These are phyloP conservation scores for Erigeron philadelphicus DNA, from an alignment of 140 eudicot genomes.

Conservation along the genomic window DNA sequence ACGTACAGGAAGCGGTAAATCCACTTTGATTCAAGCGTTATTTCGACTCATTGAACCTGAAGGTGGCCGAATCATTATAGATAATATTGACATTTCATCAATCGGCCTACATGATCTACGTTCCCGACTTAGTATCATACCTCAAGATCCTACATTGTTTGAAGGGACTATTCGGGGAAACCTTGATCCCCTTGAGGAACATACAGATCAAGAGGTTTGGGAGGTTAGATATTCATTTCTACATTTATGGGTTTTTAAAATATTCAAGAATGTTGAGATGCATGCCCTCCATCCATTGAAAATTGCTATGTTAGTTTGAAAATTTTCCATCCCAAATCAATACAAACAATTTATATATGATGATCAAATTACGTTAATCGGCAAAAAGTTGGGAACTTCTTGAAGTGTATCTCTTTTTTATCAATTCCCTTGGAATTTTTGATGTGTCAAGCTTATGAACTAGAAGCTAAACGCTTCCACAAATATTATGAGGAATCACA, in stretches of 20 bases:
- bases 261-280: constrained; percentile 13
- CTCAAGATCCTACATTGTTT: constrained; percentile 87
- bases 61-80: constrained; percentile 70
- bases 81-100: constrained; percentile 67
- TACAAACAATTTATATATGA: not conserved
- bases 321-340: not conserved
- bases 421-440: not conserved
- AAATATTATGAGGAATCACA: not conserved
- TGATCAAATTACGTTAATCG: not conserved
- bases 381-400: not conserved
- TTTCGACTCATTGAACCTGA: constrained; percentile 85
- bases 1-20: constrained; percentile 97
- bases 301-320: constrained; percentile 9
- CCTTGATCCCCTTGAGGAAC: constrained; percentile 86
- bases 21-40: constrained; percentile 79
- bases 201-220: constrained; percentile 78
- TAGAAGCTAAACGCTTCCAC: constrained; percentile 9
- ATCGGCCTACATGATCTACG: constrained; percentile 91
- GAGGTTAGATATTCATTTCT: constrained; percentile 41
- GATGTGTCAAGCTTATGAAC: not conserved
- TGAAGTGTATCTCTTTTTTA: too few relatives aligned
- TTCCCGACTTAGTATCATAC: constrained; percentile 76
- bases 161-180: constrained; percentile 88
- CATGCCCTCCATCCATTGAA: not conserved
- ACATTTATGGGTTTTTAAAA: not conserved